Evolutionary conservation across 805 yeast species (phyloP), one percentile per base, ranked within the genome.

Genomic region (Lipomyces oligophaga): DNA sequence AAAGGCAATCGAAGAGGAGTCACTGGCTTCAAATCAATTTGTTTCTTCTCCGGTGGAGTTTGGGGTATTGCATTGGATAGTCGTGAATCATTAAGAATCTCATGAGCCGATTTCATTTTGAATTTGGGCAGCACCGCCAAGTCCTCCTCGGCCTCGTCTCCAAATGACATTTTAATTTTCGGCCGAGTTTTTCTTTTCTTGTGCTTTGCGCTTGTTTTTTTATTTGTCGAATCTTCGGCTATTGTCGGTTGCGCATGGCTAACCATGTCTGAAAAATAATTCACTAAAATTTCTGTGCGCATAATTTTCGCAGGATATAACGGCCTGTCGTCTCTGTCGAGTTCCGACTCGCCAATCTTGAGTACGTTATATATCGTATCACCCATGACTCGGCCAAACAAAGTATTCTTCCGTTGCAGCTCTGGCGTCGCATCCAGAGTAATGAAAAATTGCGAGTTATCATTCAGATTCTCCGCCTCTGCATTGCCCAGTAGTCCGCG

Each of bases 361-460:
- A 74, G 61, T 11, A 79, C 73, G 25, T 69, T 75, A 64, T 71
- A 83, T 3, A 78, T 69, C 0, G 81, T 67, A 27, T 76, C 76
- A 3, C 78, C 85, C 2, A 73, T 72, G 11, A 81, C 67, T 48
- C 76, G 74, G 2, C 89, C 90, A 54, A 82, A 70, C 19, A 79
- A 57, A 11, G 79, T 70, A 52, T 67, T 62, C 41, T 64, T 67
- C 24, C 69, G 64, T 52, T 71, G 68, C 43, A 73, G 65, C 32
- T 71, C 72, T 5, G 76, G 74, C 10, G 73, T 54, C 11, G 74
- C 74, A 5, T 63, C 68, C 40, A 74, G 59, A 1, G 84, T 77
- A 16, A 79, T 70, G 58, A 79, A 70, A 55, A 78, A 72, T 58
- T 66, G 69, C 7, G 72, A 69, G 27, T 60, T 59, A 34, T 64